phyloP scores from a whole-genome alignment of 192 early-diverging fungal species.

The Kappamyces sp. region DNA sequence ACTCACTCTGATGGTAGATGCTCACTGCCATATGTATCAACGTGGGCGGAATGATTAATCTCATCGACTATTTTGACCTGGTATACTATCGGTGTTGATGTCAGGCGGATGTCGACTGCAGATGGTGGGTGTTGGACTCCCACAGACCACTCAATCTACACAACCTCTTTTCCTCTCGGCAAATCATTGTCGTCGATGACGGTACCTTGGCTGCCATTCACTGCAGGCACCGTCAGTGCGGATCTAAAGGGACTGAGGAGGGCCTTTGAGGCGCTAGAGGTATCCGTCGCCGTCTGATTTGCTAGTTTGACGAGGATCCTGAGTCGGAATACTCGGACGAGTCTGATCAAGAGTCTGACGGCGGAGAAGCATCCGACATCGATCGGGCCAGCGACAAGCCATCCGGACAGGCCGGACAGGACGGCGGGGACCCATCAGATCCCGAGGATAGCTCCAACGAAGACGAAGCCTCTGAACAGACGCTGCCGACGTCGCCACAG shows the following conservation, averaged over 20 bases:
- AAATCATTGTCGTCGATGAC: constrained; percentile 80
- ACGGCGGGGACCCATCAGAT: no score
- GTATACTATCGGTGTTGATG: constrained; percentile 19
- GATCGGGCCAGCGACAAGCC: constrained; percentile 33
- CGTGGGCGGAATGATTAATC: constrained; percentile 76
- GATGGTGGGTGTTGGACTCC: constrained; percentile 70
- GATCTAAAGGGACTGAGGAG: constrained; percentile 57
- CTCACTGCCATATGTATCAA: constrained; percentile 46
- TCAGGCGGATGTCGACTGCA: constrained; percentile 49
- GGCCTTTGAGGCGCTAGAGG: constrained; percentile 66
- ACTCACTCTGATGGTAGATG: not conserved
- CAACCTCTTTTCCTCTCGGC: constrained; percentile 58
- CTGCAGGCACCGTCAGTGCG: constrained; percentile 9
- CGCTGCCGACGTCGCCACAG: constrained; percentile 28
- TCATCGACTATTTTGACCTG: constrained; percentile 51
- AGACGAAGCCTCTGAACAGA: constrained; percentile 31
- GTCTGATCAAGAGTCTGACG: not conserved
- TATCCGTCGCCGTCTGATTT: constrained; percentile 18
- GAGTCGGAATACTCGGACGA: not conserved
- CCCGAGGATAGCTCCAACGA: no score
- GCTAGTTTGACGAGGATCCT: not conserved
- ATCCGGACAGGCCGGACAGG: constrained; percentile 18
- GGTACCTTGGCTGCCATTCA: constrained; percentile 38
- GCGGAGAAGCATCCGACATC: no score
- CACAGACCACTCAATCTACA: constrained; percentile 84